phyloP scores from a whole-genome alignment of 2,329 filamentous ascomycete genomes.

The Phyllosticta paracitricarpa region DNA sequence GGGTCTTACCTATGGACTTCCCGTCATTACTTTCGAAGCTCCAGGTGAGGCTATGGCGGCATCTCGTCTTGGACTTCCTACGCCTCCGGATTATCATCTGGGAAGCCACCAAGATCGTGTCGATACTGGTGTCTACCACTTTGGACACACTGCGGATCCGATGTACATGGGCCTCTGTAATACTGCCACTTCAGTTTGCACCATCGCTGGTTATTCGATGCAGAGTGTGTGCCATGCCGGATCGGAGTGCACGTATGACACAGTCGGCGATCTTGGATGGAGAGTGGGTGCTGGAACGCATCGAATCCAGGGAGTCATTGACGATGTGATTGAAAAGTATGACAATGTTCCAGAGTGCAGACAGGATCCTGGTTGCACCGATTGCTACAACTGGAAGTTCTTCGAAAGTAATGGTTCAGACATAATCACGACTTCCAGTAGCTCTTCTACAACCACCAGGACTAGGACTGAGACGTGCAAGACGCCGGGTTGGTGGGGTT shows the following conservation, averaged over 20 bases:
- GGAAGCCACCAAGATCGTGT: conserved; percentile 42
- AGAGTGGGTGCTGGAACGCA: conserved; percentile 85
- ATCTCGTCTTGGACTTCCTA: conserved; percentile 71
- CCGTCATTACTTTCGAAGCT: conserved; percentile 86
- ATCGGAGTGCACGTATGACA: conserved; percentile 81
- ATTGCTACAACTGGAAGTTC: conserved; percentile 91
- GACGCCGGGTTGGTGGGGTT: conserved; percentile 89
- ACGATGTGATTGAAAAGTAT: conserved; percentile 76
- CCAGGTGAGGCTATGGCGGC: conserved; percentile 85
- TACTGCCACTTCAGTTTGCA: conserved; percentile 77
- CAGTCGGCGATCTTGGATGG: conserved; percentile 85
- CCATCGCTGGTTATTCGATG: conserved; percentile 85
- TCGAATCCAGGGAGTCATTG: conserved; percentile 79
- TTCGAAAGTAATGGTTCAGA: conserved; percentile 86
- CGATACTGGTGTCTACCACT: conserved; percentile 74
- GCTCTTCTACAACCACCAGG: conserved; percentile 47
- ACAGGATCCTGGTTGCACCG: conserved; percentile 65
- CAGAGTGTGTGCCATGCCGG: conserved; percentile 90
- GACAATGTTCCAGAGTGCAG: conserved; percentile 69
- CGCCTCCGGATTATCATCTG: conserved; percentile 68
- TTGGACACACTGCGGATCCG: conserved; percentile 92
- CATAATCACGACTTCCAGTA: conserved; percentile 50
- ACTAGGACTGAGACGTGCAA: conserved; percentile 78
- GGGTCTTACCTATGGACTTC: conserved; percentile 81
- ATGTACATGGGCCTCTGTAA: conserved; percentile 93